Base-by-base conservation (phyloP, 148 eudicot genomes). In the Vaccinium corymbosum region DNA sequence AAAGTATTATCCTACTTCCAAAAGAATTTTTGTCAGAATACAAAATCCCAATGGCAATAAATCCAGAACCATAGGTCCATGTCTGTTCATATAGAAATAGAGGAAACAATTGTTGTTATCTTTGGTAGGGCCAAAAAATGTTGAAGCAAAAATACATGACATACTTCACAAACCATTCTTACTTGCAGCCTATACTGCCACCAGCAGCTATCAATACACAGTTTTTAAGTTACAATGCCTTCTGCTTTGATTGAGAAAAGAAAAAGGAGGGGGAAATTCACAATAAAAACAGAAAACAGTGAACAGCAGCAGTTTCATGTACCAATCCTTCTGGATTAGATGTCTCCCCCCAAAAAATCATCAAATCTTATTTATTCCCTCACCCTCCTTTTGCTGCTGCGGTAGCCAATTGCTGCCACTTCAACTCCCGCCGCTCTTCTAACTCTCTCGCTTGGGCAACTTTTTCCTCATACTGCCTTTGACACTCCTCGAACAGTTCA, bases 401-500 rank as follows among this genome's bases (percentile, higher is more conserved):
- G n/a, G 89, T 84, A 14, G 88, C 92, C 78, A 93, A 86, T 86
- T 82, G 92, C 81, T 87, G 91, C 97, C 97, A 93, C 7, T 79
- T 88, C 84, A 85, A 78, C 51, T 87, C 86, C 56, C 97, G 89
- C 64, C 87, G 87, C 68, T 91, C 93, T 86, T 91, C 89, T 46
- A 90, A 83, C 75, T 89, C 89, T 84, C 75, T 78, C 0, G 92
- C 90, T 73, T n/a, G 85, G 49, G 93, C 86, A 81, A 78, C 79
- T 83, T 86, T 92, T 68, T 90, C 97, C 22, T 86, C 88, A 61
- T 91, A 91, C 72, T 92, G 90, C 81, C 76, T 89, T 81, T 92
- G 92, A 50, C 93, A 91, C 77, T 91, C 92, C 80, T 93, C 93
- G 42, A 92, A 93, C 27, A 93, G 85, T 64, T 89, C 91, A 12